Evolutionary conservation across 2,329 filamentous ascomycete species (phyloP).

Genomic region (Verticillium nubilum): DNA sequence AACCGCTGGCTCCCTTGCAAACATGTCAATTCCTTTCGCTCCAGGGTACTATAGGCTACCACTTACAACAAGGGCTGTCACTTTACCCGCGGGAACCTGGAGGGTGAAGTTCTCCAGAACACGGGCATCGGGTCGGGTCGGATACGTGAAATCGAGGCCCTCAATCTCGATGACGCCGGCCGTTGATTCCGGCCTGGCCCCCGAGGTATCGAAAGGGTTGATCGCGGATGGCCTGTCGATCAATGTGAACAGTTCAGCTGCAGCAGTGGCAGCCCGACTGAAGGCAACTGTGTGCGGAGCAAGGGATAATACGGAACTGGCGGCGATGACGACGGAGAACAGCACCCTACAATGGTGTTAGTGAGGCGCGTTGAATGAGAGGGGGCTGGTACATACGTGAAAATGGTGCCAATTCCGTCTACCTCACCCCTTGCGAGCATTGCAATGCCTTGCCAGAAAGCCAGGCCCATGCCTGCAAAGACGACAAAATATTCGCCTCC

Average conservation of each 20-base stretch:
- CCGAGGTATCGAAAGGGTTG: conserved; percentile 14
- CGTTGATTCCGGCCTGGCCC: conserved; percentile 6
- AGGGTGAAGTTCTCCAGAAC: conserved; percentile 59
- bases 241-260: conserved; percentile 16
- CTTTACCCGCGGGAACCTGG: conserved; percentile 56
- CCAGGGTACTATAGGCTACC: neutral
- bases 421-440: conserved; percentile 23
- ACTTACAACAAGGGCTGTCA: conserved; percentile 54
- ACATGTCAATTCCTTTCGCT: neutral
- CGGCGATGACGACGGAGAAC: conserved; percentile 17
- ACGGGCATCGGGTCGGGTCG: conserved; percentile 58
- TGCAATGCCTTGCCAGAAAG: conserved; percentile 23
- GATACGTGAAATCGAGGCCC: conserved; percentile 62
- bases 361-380: conserved; percentile 17
- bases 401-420: conserved; percentile 5
- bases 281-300: conserved; percentile 16
- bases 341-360: conserved; percentile 12
- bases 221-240: conserved; percentile 20
- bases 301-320: conserved; percentile 10
- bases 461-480: conserved; percentile 11
- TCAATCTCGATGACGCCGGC: conserved; percentile 46
- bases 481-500: conserved; percentile 35
- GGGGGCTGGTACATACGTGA: conserved; percentile 4
- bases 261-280: conserved; percentile 15
- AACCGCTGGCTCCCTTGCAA: conserved; percentile 53